Percentiles rank a stretch among this genome's conserved stretches.
Evolutionary conservation across 1,284 basidiomycete species (phyloP).

Genomic region (Puccinia horiana): DNA sequence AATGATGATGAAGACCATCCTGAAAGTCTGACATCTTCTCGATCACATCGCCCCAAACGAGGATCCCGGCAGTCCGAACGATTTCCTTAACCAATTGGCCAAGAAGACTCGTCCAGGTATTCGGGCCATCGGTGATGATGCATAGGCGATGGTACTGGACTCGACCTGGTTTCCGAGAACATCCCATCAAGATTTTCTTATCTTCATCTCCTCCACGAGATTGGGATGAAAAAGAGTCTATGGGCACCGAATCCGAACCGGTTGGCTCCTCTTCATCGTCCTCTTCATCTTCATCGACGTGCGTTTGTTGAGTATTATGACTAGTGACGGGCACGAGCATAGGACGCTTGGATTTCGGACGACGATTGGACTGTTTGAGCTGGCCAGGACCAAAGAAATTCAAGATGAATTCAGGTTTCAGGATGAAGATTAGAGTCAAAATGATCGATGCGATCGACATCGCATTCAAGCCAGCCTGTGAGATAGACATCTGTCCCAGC

Average conservation of each 20-base stretch:
- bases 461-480: conserved; percentile 35
- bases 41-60: conserved; percentile 38
- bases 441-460: conserved; percentile 45
- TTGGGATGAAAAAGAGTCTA: not conserved
- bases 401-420: conserved; percentile 40
- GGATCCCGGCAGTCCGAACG: not conserved
- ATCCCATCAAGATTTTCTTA: conserved; percentile 14
- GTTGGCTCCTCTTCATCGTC: not conserved
- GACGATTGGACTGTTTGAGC: not conserved
- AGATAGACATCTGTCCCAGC: not conserved
- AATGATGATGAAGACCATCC: not conserved
- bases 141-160: conserved; percentile 24
- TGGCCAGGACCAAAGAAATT: conserved; percentile 12
- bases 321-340: not conserved
- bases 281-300: not conserved
- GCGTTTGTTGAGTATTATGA: not conserved
- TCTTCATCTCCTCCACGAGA: conserved; percentile 22
- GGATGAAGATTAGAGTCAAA: conserved; percentile 22
- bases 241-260: not conserved
- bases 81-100: not conserved
- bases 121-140: not conserved
- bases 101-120: conserved; percentile 4
- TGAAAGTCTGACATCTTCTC: conserved; percentile 18
- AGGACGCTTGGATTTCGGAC: not conserved
- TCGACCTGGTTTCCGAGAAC: conserved; percentile 25